These are phyloP conservation scores for Trifolium pratense DNA, from an alignment of 306 rosid genomes.

Conservation along the genomic window DNA sequence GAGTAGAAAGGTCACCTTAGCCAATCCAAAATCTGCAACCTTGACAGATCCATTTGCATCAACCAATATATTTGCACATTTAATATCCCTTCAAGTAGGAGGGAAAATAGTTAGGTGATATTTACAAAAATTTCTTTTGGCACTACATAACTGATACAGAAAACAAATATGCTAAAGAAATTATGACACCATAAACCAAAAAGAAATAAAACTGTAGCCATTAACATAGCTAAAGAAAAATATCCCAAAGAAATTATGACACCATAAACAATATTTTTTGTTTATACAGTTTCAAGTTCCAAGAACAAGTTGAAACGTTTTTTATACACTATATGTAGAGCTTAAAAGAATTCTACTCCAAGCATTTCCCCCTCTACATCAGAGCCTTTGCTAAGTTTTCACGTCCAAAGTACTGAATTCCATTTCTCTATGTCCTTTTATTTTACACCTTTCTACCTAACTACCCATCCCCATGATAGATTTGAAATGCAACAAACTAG, in stretches of 20 bases:
- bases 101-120: conserved; percentile 29
- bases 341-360: not conserved
- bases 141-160: conserved; percentile 17
- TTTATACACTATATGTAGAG: not conserved
- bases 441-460: not conserved
- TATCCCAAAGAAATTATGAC: conserved; percentile 35
- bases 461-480: not conserved
- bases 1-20: conserved; percentile 65
- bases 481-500: not conserved
- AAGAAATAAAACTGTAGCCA: too few species aligned
- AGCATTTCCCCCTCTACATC: not conserved
- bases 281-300: conserved; percentile 1
- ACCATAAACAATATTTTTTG: not conserved
- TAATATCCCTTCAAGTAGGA: conserved; percentile 70
- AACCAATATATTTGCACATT: conserved; percentile 95
- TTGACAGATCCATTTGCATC: conserved; percentile 87
- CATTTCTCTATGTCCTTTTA: not conserved
- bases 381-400: not conserved
- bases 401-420: not conserved
- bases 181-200: conserved; percentile 18
- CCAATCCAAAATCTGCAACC: conserved; percentile 98
- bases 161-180: conserved; percentile 33
- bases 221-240: not conserved
- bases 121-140: conserved; percentile 24
- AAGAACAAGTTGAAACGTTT: not conserved